Base-by-base conservation (phyloP, 2,329 filamentous ascomycete genomes). In the Aspergillus thermomutatus region DNA sequence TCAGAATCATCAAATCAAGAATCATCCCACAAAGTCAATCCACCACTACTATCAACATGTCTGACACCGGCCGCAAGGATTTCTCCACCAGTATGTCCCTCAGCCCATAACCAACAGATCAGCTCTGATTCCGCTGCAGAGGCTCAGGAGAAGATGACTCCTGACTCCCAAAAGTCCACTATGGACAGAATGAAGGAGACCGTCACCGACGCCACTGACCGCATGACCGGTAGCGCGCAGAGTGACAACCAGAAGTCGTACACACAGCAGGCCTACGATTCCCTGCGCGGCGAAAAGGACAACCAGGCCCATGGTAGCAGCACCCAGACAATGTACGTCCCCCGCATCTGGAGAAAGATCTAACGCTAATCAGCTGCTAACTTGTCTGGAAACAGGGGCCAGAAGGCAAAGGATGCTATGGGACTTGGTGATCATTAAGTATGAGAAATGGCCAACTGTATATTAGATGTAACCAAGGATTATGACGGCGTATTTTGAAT, bases 51-150 rank as follows among this genome's bases (percentile, higher is more conserved):
- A 70, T 66, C 73, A 83, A 65, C 70, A 86, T 85, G 83, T 83
- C 84, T 80, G 84, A 87, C 75, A 54, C 73, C 66, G 80, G 78
- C 68, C 83, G 84, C 82, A 87, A 87, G 76, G 83, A 84, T 74
- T 80, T 84, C 73, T 67, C 72, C 64, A 78, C 77, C 70, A 83
- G 75, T 77, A 73, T 50, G 73, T 69, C 55, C 28, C 14, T 14
- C 23, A 3, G 11, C 37, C 26, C 28, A 34, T 34, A 10, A 28
- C 19, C 4, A 49, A 50, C 49, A 45, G 48, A 55, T 56, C 62
- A 69, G 76, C 75, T 27, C 28, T 41, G 17, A 2, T 26, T 28
- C 41, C 41, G 8, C 19, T 1, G 53, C 63, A 77, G 81, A 85
- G 81, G 74, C 79, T 60, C 73, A 76, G 69, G 83, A 87, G 80